Base-by-base conservation (phyloP, 345 rosid species). In the Atalantia buxifolia region DNA sequence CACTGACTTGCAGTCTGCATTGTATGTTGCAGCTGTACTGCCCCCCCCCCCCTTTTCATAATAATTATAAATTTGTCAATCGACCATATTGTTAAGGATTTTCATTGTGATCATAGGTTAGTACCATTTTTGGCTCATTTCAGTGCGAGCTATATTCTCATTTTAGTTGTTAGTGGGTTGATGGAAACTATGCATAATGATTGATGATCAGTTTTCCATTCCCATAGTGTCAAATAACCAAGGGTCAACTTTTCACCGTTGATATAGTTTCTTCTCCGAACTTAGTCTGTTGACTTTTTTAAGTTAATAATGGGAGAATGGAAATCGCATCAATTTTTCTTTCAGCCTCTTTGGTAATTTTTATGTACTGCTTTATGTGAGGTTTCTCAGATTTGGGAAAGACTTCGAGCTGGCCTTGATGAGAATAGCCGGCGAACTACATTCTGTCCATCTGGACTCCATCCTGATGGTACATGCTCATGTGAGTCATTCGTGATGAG, bases 381-480 rank as follows among this genome's bases (percentile, higher is more conserved):
- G 61, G 69, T 18, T 50, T 78, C 76, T 75, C 82, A 90, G 96
- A 83, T 89, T 30, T 90, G 92, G 92, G 92, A 85, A 81, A 89
- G 93, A 80, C 85, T 88, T 70, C 91, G 74, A 4, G 84, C 84
- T 81, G 88, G 85, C 31, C 86, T 83, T 75, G 77, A 83, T 66
- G 92, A 85, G 30, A 82, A 81, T 80, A 77, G 84, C 75, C 74
- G 79, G 71, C 85, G 67, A 79, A 79, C 73, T 65, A 70, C 79
- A 33, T 77, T 72, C 2, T 92, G 97, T 71, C 94, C 97, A 72
- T 87, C 90, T 57, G 92, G 94, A 75, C 81, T 90, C 74, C 94
- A 92, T 66, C 81, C 82, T 69, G 89, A 85, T 73, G 94, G 94
- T 57, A 67, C 81, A 66, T 92, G 97, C 85, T 90, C 88, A 3